phyloP scores from a whole-genome alignment of 345 rosid genomes.

The Lagerstroemia speciosa region DNA sequence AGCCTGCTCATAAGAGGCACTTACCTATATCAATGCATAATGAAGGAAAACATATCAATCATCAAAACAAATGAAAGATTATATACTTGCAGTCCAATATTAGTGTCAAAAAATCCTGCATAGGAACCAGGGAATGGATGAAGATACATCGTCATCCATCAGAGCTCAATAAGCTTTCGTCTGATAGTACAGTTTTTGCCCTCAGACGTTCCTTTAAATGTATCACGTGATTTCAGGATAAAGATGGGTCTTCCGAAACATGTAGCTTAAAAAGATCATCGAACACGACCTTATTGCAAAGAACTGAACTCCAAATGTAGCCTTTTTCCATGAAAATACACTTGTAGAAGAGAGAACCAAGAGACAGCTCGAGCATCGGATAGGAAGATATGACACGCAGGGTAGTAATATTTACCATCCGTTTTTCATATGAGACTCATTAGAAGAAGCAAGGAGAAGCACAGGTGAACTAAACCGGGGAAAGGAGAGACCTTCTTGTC shows the following conservation, averaged over 20 bases:
- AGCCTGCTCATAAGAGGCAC: conserved; percentile 95
- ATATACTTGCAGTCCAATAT: conserved; percentile 15
- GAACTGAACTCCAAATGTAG: background rate
- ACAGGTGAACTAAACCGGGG: background rate
- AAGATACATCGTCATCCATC: too few species aligned
- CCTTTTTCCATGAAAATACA: background rate
- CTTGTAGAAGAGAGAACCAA: background rate
- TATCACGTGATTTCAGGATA: background rate
- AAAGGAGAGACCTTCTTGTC: conserved; percentile 64
- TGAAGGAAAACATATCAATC: background rate
- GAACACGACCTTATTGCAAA: background rate
- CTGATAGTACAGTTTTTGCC: background rate
- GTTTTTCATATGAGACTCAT: background rate
- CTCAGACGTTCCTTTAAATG: background rate
- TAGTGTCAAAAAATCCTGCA: background rate
- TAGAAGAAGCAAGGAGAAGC: background rate
- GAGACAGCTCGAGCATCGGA: background rate
- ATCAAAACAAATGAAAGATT: background rate
- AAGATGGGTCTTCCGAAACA: background rate
- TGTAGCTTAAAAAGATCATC: background rate
- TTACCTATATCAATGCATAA: conserved; percentile 48
- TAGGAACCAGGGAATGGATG: background rate
- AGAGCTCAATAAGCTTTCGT: too few species aligned
- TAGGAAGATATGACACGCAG: background rate
- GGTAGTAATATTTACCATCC: background rate